phyloP scores from a whole-genome alignment of 2,329 filamentous ascomycete genomes.

The Colletotrichum liriopes region DNA sequence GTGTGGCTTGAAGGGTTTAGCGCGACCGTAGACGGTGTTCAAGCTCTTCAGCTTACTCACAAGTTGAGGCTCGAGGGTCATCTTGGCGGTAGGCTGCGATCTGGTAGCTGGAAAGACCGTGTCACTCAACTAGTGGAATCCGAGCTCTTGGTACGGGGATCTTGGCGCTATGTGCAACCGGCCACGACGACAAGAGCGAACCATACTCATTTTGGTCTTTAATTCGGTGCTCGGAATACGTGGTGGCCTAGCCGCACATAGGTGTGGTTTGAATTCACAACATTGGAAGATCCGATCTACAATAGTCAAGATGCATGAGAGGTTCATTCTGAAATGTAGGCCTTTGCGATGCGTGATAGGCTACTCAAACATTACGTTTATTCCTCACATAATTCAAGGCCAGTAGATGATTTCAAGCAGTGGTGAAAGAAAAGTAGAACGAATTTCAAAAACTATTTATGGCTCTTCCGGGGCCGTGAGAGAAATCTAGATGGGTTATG shows the following conservation, averaged over 20 bases:
- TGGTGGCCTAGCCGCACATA: too few species aligned
- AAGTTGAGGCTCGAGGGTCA: not conserved
- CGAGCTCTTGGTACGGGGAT: not conserved
- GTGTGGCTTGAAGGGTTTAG: not conserved
- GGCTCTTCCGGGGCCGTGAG: too few species aligned
- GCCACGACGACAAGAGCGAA: not conserved
- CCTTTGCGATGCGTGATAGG: not conserved
- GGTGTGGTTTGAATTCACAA: too few species aligned
- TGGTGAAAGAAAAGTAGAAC: too few species aligned
- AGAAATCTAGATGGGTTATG: too few species aligned
- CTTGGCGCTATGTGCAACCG: not conserved
- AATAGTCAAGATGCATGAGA: not conserved
- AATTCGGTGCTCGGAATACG: too few species aligned
- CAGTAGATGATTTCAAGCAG: too few species aligned
- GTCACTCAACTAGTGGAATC: not conserved
- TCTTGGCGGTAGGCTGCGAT: not conserved
- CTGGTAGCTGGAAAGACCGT: not conserved
- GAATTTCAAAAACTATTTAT: too few species aligned
- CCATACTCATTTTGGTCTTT: too few species aligned
- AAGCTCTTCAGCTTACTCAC: not conserved
- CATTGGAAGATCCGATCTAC: too few species aligned
- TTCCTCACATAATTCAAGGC: too few species aligned
- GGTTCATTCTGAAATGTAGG: not conserved
- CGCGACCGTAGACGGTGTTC: not conserved
- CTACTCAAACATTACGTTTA: not conserved